Percentiles rank a stretch among this genome's conserved stretches.
Conservation (phyloP, 306 rosid genomes). For the Citrullus amarus region DNA sequence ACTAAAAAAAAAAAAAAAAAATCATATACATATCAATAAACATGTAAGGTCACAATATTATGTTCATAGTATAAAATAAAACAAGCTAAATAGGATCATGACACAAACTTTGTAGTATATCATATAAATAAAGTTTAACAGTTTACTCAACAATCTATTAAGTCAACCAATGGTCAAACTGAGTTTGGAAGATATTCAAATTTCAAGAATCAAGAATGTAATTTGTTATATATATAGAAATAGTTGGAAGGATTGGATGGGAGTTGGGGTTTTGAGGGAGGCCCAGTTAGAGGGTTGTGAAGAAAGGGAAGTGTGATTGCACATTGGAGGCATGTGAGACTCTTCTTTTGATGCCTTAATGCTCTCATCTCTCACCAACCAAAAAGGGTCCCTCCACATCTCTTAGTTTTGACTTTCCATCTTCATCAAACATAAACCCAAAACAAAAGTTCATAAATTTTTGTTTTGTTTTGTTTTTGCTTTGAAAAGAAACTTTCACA, state of each 20-base stretch:
- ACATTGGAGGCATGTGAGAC: neutral
- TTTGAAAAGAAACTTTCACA: neutral
- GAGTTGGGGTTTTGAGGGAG: neutral
- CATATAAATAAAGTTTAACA: too few relatives aligned
- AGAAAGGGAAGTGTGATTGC: neutral
- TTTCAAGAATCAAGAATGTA: too few relatives aligned
- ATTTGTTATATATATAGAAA: too few relatives aligned
- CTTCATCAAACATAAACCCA: neutral
- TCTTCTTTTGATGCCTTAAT: conserved; percentile 5
- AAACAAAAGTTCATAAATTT: neutral
- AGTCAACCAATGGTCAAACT: too few relatives aligned
- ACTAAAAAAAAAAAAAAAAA: too few relatives aligned
- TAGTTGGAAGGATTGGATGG: neutral
- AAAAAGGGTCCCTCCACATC: neutral
- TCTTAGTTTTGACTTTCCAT: neutral
- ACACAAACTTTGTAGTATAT: too few relatives aligned
- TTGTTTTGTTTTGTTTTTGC: neutral
- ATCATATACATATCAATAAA: too few relatives aligned
- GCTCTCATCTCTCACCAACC: neutral
- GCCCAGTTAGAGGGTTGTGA: neutral
- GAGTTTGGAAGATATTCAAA: too few relatives aligned
- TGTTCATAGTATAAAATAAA: too few relatives aligned
- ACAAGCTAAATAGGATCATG: too few relatives aligned
- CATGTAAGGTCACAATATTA: too few relatives aligned
- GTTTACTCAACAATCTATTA: too few relatives aligned